phyloP scores from a whole-genome alignment of 352 stramenopile genomes.

The Globisporangium lucens region DNA sequence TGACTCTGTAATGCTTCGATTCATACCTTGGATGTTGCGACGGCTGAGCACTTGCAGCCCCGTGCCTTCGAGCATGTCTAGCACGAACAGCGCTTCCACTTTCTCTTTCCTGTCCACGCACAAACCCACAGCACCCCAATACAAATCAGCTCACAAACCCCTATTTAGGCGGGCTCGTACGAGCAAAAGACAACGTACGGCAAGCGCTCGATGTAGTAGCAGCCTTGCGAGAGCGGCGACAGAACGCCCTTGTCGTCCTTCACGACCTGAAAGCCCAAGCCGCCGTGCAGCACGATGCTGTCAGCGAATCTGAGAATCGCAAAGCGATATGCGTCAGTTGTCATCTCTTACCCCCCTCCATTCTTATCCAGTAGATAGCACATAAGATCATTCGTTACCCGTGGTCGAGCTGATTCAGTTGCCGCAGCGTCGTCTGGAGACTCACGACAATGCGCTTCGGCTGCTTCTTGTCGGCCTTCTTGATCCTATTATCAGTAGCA shows the following conservation, averaged over 20 bases:
- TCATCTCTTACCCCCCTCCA: too few relatives aligned
- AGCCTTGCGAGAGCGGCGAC: conserved; percentile 59
- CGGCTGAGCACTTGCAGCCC: conserved; percentile 75
- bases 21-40: conserved; percentile 62
- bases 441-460: conserved; percentile 53
- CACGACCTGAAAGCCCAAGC: conserved; percentile 69
- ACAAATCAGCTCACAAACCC: background rate
- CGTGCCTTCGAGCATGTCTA: conserved; percentile 73
- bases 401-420: conserved; percentile 51
- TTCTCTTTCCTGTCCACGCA: conserved; percentile 64
- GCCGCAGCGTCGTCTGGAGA: conserved; percentile 59
- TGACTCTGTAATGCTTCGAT: too few relatives aligned
- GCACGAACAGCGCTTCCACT: conserved; percentile 50
- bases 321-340: background rate
- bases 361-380: background rate
- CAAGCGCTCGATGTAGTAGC: conserved; percentile 77
- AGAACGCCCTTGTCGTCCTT: conserved; percentile 42
- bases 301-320: conserved; percentile 47
- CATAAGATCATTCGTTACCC: conserved; percentile 27
- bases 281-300: conserved; percentile 62
- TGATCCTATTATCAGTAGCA: conserved; percentile 9
- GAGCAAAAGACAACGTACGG: conserved; percentile 25
- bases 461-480: conserved; percentile 26
- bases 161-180: background rate
- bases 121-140: background rate